These are phyloP conservation scores for Apophysomyces trapeziformis DNA, from an alignment of 371 early-diverging fungal species.

Conservation along the genomic window DNA sequence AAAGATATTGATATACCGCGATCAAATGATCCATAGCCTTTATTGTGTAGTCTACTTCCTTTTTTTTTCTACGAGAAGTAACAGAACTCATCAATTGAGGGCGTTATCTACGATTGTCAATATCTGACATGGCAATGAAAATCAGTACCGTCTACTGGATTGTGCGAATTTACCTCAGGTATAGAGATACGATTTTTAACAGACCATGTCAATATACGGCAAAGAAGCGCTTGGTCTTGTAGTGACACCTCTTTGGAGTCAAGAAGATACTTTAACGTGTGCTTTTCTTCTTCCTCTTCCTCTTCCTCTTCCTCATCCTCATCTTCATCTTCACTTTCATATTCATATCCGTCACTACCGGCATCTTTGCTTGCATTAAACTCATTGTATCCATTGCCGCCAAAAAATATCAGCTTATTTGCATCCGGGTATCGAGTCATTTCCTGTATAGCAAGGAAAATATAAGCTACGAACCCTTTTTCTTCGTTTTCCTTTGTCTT, in stretches of 20 bases:
- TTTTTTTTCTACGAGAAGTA: not conserved
- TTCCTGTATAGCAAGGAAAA: constrained; percentile 28
- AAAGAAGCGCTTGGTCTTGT: constrained; percentile 15
- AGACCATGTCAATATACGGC: constrained; percentile 43
- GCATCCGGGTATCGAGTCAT: constrained; percentile 43
- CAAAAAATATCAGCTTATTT: constrained; percentile 48
- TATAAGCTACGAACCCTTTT: not conserved
- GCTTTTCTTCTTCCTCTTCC: constrained; percentile 11
- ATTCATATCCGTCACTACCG: too few relatives aligned
- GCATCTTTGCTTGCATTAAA: too few relatives aligned
- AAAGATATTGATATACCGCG: too few relatives aligned
- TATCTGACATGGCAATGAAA: not conserved
- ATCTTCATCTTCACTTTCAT: constrained; percentile 25
- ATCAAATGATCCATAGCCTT: too few relatives aligned
- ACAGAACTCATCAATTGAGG: not conserved
- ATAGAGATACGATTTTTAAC: constrained; percentile 26
- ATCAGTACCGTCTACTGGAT: not conserved
- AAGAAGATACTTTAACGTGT: not conserved
- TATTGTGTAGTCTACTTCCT: not conserved
- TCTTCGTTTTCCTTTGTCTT: constrained; percentile 1
- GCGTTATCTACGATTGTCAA: not conserved
- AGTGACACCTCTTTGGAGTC: not conserved
- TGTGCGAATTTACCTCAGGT: constrained; percentile 20
- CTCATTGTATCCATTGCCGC: constrained; percentile 17
- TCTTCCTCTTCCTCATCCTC: constrained; percentile 41